Evolutionary conservation across 208 protist genomes (phyloP).

Genomic region (Leishmania aethiopica): DNA sequence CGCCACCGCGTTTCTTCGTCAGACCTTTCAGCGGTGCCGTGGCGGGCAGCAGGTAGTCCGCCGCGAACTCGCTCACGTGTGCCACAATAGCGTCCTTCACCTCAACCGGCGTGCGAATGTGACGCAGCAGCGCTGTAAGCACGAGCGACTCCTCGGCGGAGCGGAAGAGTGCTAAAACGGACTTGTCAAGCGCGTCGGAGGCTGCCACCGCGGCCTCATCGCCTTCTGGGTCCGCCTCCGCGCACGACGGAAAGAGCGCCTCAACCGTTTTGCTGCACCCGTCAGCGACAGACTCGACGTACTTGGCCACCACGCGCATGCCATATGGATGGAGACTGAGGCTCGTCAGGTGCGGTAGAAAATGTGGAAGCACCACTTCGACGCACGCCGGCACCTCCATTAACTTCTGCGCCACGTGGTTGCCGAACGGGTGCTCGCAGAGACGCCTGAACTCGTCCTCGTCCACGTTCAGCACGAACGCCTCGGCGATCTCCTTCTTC

Average conservation of each 20-base stretch:
- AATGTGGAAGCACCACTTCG: conserved; percentile 56
- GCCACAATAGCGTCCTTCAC: conserved; percentile 83
- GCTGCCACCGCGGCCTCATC: conserved; percentile 26
- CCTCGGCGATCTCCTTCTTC: conserved; percentile 82
- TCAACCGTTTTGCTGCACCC: conserved; percentile 47
- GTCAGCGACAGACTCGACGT: conserved; percentile 43
- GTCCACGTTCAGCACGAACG: conserved; percentile 80
- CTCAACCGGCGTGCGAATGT: conserved; percentile 47
- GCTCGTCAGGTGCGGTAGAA: conserved; percentile 42
- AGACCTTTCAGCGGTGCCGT: background rate
- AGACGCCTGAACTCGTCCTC: conserved; percentile 72
- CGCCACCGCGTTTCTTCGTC: background rate
- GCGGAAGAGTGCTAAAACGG: conserved; percentile 46
- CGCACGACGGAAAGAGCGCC: conserved; percentile 38
- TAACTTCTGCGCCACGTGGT: conserved; percentile 87
- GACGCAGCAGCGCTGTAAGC: conserved; percentile 65
- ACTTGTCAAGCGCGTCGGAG: conserved; percentile 39
- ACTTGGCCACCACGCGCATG: conserved; percentile 81
- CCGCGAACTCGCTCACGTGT: conserved; percentile 69
- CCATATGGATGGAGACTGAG: conserved; percentile 68
- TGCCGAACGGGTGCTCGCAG: conserved; percentile 86
- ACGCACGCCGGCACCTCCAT: conserved; percentile 70
- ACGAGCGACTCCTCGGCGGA: conserved; percentile 65
- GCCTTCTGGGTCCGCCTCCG: conserved; percentile 25
- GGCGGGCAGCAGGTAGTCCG: conserved; percentile 56